These are phyloP conservation scores for Malus domestica DNA, from an alignment of 306 rosid genomes.

Conservation along the genomic window DNA sequence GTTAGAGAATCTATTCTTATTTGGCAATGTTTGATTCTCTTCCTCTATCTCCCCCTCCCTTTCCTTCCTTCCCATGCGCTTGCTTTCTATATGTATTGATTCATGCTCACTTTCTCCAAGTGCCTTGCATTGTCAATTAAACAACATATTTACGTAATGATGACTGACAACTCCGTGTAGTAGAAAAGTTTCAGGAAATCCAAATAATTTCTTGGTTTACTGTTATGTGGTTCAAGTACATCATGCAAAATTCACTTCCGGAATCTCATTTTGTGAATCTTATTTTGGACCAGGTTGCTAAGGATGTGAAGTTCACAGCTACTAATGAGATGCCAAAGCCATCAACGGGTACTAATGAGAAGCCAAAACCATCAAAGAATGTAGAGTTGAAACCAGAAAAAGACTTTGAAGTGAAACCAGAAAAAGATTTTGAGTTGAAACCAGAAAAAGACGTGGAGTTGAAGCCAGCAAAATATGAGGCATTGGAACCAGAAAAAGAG, in stretches of 20 bases:
- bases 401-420: conserved; percentile 8
- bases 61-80: background rate
- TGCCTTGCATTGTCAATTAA: background rate
- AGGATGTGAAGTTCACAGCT: conserved; percentile 22
- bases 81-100: background rate
- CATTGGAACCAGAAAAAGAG: background rate
- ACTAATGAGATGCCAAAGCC: conserved; percentile 20
- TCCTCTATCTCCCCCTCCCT: background rate
- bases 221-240: background rate
- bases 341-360: conserved; percentile 5
- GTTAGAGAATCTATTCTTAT: conserved; percentile 39
- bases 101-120: conserved; percentile 2
- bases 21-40: background rate
- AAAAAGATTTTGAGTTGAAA: background rate
- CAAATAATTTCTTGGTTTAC: conserved; percentile 8
- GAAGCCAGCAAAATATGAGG: conserved; percentile 9
- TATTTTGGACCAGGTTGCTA: conserved; percentile 24
- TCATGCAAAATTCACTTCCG: background rate
- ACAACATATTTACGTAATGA: background rate
- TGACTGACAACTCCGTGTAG: background rate
- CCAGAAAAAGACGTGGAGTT: conserved; percentile 5
- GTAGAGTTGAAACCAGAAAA: conserved; percentile 6
- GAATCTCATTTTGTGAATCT: background rate
- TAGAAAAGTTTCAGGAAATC: background rate
- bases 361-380: conserved; percentile 11